Evolutionary conservation across 306 rosid genomes (phyloP).

Genomic region (Sesbania bispinosa): DNA sequence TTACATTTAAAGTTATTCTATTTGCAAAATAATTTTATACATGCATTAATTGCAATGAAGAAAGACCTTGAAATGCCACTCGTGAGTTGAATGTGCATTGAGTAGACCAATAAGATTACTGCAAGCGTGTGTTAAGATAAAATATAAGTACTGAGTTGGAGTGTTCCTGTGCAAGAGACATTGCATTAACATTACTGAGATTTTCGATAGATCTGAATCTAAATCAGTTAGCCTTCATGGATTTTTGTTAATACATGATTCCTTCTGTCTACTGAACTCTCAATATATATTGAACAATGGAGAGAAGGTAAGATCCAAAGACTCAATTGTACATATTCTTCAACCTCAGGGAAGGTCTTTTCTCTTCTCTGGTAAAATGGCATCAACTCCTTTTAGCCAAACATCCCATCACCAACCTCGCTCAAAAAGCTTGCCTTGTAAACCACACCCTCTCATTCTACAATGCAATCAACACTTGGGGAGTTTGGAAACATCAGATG

Average conservation of each 20-base stretch:
- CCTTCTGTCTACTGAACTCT: conserved; percentile 26
- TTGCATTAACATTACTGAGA: conserved; percentile 27
- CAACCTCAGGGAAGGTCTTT: neutral
- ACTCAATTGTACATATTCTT: too few species aligned
- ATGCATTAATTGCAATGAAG: conserved; percentile 17
- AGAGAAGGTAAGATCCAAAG: conserved; percentile 23
- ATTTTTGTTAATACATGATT: conserved; percentile 34
- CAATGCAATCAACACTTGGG: conserved; percentile 47
- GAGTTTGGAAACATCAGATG: conserved; percentile 34
- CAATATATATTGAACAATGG: conserved; percentile 35
- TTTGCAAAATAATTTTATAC: conserved; percentile 1
- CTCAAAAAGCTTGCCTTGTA: conserved; percentile 44
- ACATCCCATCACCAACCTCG: conserved; percentile 32
- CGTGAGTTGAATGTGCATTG: conserved; percentile 10
- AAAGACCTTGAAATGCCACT: conserved; percentile 20
- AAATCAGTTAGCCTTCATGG: conserved; percentile 36
- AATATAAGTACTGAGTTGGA: conserved; percentile 31
- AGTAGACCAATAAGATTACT: conserved; percentile 3
- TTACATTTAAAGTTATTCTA: conserved; percentile 17
- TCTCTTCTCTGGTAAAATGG: conserved; percentile 31
- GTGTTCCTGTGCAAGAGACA: conserved; percentile 34
- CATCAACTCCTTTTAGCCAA: conserved; percentile 26
- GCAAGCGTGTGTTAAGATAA: conserved; percentile 23
- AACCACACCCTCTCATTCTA: conserved; percentile 43
- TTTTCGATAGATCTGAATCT: conserved; percentile 34